Evolutionary conservation across 345 rosid genomes (phyloP).

Genomic region (Fremontodendron californicum): DNA sequence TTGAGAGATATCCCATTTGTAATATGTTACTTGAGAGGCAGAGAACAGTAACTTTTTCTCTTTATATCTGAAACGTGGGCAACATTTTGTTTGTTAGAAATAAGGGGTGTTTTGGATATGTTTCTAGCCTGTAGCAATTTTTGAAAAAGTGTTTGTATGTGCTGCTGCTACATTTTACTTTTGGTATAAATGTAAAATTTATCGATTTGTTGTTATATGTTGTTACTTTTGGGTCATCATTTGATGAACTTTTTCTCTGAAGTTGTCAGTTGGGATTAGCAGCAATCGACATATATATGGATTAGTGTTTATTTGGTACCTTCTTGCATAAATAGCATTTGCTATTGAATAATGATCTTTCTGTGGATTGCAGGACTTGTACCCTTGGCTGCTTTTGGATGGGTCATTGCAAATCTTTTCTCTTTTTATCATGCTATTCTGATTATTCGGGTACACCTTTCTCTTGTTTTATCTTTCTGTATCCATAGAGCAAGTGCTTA

Average conservation of each 20-base stretch:
- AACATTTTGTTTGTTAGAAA: too few species aligned
- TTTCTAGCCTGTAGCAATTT: background rate
- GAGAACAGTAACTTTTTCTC: background rate
- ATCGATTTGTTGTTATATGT: background rate
- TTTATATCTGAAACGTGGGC: background rate
- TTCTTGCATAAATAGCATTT: background rate
- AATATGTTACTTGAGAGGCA: background rate
- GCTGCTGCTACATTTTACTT: background rate
- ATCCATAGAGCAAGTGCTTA: slow-evolving; percentile 4
- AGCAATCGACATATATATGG: background rate
- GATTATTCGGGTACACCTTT: slow-evolving; percentile 61
- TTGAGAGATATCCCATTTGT: background rate
- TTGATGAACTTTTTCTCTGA: background rate
- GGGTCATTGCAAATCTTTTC: slow-evolving; percentile 83
- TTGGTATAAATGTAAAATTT: background rate
- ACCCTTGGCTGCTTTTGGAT: slow-evolving; percentile 89
- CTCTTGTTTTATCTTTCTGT: background rate
- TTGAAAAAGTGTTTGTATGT: background rate
- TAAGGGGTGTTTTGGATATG: background rate
- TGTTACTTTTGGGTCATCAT: background rate
- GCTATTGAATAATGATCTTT: slow-evolving; percentile 11
- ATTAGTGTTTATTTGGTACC: background rate
- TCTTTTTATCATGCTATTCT: slow-evolving; percentile 81
- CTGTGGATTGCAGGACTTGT: slow-evolving; percentile 51
- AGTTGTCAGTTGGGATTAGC: background rate